phyloP scores from a whole-genome alignment of 345 rosid species.

The Boechera retrofracta region DNA sequence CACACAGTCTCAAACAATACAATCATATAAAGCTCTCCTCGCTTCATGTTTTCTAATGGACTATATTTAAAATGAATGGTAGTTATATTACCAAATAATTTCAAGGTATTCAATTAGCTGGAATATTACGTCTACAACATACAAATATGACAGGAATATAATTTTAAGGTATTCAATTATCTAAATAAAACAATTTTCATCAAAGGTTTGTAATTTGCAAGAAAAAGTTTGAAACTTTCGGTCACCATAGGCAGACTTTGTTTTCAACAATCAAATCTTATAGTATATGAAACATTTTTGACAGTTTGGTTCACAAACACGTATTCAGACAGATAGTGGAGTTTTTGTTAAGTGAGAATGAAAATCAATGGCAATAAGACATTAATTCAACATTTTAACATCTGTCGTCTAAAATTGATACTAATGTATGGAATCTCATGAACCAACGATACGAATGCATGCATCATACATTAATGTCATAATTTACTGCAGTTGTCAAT shows the following conservation, averaged over 20 bases:
- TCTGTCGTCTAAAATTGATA: background rate
- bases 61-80: too few relatives aligned
- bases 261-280: background rate
- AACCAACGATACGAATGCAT: slow-evolving; percentile 22
- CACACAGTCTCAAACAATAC: background rate
- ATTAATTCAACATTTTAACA: background rate
- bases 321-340: background rate
- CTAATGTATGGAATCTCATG: slow-evolving; percentile 5
- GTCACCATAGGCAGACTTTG: too few relatives aligned
- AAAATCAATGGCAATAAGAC: background rate
- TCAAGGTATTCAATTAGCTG: background rate
- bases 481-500: slow-evolving; percentile 3
- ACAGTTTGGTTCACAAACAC: background rate
- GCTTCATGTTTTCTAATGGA: background rate
- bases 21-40: background rate
- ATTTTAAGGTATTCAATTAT: too few relatives aligned
- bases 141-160: too few relatives aligned
- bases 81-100: background rate
- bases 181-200: too few relatives aligned
- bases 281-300: background rate
- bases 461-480: background rate
- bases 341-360: background rate
- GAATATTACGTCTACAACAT: too few relatives aligned
- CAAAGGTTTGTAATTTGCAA: too few relatives aligned
- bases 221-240: too few relatives aligned